These are phyloP conservation scores for Polygonum aviculare DNA, from an alignment of 148 eudicot genomes.

Conservation along the genomic window DNA sequence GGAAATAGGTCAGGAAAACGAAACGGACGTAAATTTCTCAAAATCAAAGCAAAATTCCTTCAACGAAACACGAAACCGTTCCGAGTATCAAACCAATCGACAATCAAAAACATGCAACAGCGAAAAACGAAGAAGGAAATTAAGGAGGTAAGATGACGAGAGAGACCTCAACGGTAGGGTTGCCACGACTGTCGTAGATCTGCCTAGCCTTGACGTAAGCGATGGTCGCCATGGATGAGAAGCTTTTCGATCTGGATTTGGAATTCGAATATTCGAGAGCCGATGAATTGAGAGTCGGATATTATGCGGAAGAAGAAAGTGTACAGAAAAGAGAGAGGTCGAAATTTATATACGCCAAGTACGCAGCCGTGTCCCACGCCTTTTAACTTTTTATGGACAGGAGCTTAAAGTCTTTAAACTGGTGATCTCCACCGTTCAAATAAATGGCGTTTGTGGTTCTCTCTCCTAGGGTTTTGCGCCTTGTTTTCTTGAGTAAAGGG, in stretches of 20 bases:
- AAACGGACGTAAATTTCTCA: not conserved
- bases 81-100: not conserved
- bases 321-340: not conserved
- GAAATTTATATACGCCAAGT: not conserved
- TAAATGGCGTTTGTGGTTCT: too few relatives aligned
- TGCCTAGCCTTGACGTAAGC: slow-evolving; percentile 28
- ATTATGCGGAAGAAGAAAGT: not conserved
- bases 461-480: too few relatives aligned
- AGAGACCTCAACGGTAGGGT: slow-evolving; percentile 31
- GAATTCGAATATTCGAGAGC: too few relatives aligned
- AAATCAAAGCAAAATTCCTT: not conserved
- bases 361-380: not conserved
- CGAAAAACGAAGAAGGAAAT: not conserved
- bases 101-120: not conserved
- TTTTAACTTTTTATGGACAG: not conserved
- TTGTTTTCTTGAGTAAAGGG: too few relatives aligned
- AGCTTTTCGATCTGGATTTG: not conserved
- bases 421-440: too few relatives aligned
- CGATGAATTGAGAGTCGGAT: too few relatives aligned
- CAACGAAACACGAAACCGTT: not conserved
- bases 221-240: slow-evolving; percentile 20
- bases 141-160: not conserved
- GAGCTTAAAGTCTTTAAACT: too few relatives aligned
- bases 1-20: not conserved
- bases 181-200: slow-evolving; percentile 38